Evolutionary conservation across 2,329 filamentous ascomycete genomes (phyloP), one percentile per base, ranked within the genome.

Genomic region (Claviceps monticola): DNA sequence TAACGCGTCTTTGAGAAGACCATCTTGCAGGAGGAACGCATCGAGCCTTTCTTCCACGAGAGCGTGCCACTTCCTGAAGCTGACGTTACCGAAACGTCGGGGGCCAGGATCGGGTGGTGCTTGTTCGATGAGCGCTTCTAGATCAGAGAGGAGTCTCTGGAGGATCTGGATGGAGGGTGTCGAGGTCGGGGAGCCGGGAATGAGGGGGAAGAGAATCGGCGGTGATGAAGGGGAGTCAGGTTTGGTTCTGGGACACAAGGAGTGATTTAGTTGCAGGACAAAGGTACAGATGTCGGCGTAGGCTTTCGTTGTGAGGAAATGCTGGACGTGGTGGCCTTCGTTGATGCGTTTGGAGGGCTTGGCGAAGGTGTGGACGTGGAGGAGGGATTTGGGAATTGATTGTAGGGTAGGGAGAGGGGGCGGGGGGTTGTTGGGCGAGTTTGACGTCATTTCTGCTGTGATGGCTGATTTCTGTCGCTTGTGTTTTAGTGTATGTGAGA

Each of bases 241-340:
- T 57, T 78, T 76, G 44, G 71, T 64, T 46, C 80, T 73, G 0
- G 91, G 90, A 58, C 91, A 86, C 69, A 97, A 80, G 11, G 90
- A 79, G 53, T 84, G 81, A 66, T 95, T 97, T 48, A 98, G 81
- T 69, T 97, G 93, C 57, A 95, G 75, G 46, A 97, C 72, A 65
- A 95, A 97, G 46, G 80, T 77, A 66, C 88, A 85, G 51, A 98
- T 86, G 63, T 96, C 88, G 53, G 81, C 78, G 69, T 97, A 96
- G 45, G 88, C 93, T 58, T 79, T 80, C 48, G 87, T 89, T 8
- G 76, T 78, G 50, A 95, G 79, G 66, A 97, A 98, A 56, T 77
- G 79, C 19, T 79, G 67, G 51, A 98, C 86, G 73, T 97, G 89
- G 54, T 83, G 72, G 52, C 84, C 84, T 60, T 93, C 86, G 68